Conservation (phyloP, 2,329 filamentous ascomycete species). For the Curvularia lunata region DNA sequence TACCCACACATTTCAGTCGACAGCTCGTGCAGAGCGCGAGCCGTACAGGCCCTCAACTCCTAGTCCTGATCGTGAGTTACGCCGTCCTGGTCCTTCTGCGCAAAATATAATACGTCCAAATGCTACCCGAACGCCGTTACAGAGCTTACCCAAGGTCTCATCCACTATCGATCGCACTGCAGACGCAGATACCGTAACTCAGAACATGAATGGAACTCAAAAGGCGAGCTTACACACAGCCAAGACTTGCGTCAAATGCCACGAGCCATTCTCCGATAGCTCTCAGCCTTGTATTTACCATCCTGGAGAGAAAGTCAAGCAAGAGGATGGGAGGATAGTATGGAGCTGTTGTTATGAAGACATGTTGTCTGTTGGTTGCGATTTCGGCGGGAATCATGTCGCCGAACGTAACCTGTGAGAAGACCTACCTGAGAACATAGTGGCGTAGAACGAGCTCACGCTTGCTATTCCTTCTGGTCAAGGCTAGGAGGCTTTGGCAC, state of each 20-base stretch:
- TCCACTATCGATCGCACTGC: not conserved
- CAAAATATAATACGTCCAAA: not conserved
- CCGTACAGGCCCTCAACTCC: conserved; percentile 4
- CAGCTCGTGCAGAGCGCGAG: conserved; percentile 21
- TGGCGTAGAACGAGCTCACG: not conserved
- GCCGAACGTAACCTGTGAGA: not conserved
- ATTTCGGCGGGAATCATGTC: conserved; percentile 14
- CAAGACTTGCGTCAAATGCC: conserved; percentile 24
- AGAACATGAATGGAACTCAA: not conserved
- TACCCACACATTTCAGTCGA: conserved; percentile 7
- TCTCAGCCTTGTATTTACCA: conserved; percentile 27
- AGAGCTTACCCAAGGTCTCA: not conserved
- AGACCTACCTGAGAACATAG: not conserved
- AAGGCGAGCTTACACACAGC: not conserved
- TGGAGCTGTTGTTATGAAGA: conserved; percentile 23
- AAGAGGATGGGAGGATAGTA: not conserved
- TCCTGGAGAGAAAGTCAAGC: conserved; percentile 12
- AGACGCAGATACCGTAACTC: not conserved
- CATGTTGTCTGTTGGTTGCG: conserved; percentile 20
- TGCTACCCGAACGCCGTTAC: not conserved
- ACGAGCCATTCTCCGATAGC: conserved; percentile 13
- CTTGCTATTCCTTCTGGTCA: not conserved
- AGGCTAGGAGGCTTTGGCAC: not conserved
- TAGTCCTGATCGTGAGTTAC: conserved; percentile 18
- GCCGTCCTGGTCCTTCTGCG: conserved; percentile 17